A percentile compares a stretch with the other conserved stretches of the same genome.
phyloP scores from a whole-genome alignment of 1,139 yeast genomes.

The Geotrichum macrosporum region DNA sequence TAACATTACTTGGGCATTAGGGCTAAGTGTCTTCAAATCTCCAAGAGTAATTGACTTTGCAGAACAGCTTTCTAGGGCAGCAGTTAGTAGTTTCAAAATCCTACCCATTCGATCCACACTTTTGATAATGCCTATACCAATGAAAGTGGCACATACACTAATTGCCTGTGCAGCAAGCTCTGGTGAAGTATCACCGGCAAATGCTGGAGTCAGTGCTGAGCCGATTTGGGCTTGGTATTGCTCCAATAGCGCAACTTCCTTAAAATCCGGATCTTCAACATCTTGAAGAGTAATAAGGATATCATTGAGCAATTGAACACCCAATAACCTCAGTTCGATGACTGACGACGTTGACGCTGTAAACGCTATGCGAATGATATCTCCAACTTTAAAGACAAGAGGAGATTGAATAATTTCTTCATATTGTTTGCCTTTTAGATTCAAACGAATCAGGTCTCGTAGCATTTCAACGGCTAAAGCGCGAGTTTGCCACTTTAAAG shows the following conservation, averaged over 20 bases:
- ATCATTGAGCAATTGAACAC: slow-evolving; percentile 64
- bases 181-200: slow-evolving; percentile 66
- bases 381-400: slow-evolving; percentile 56
- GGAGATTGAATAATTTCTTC: slow-evolving; percentile 28
- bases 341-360: slow-evolving; percentile 76
- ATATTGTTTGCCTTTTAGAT: slow-evolving; percentile 42
- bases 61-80: slow-evolving; percentile 56
- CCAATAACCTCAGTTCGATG: slow-evolving; percentile 56
- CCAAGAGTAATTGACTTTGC: slow-evolving; percentile 45
- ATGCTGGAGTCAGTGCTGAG: slow-evolving; percentile 88
- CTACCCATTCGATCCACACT: slow-evolving; percentile 51
- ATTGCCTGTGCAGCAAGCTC: slow-evolving; percentile 74
- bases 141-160: slow-evolving; percentile 71
- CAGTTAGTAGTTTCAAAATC: slow-evolving; percentile 62
- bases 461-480: slow-evolving; percentile 57
- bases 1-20: slow-evolving; percentile 52
- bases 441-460: slow-evolving; percentile 48
- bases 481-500: slow-evolving; percentile 67
- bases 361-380: slow-evolving; percentile 75
- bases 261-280: slow-evolving; percentile 67
- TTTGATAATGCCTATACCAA: slow-evolving; percentile 52
- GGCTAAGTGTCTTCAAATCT: slow-evolving; percentile 37
- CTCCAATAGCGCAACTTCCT: slow-evolving; percentile 68
- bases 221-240: slow-evolving; percentile 95
- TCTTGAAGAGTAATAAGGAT: slow-evolving; percentile 47